Evolutionary conservation across 176 grass and related monocot species (phyloP), one percentile per base, ranked within the genome.

Genomic region (Otatea glauca): DNA sequence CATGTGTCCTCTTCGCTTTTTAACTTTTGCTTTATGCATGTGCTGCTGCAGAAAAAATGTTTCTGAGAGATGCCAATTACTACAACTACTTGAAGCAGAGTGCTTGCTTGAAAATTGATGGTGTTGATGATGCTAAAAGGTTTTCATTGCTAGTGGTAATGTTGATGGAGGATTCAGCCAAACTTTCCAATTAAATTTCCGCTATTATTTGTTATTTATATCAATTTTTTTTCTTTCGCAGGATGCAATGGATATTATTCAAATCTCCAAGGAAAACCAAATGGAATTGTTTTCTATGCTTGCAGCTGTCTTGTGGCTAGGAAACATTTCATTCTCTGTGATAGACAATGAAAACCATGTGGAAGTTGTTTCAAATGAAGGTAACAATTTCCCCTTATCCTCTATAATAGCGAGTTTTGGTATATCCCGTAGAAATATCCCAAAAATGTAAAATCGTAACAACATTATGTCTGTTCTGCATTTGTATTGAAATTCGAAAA

Each of bases 271-370:
- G 78, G 91, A 96, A 68, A 90, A 91, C 82, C 93, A 96, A 87
- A 90, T 94, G 83, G 90, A 89, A 84, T 89, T 91, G 71, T 96
- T 99, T 92, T 92, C 91, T 74, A 96, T 89, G 91, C 88, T 99
- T 27, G 86, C 86, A 59, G 91, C 92, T 78, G 83, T 99, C 45
- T 89, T 99, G 73, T 99, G 91, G 93, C 67, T 99, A 53, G 96
- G 96, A 84, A 96, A 99, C 69, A 94, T 99, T 77, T 90, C 93
- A 23, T 99, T 99, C 84, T 83, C 81, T 53, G 87, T 94, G 50
- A 94, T 92, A 78, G 96, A 99, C 86, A 96, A 88, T 67, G 96
- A 99, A 99, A 96, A 91, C 78, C 91, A 99, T 86, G 96, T 96
- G 72, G 90, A 99, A 70, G 92, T 94, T 89, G 88, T 88, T 91